Conservation (phyloP, 345 rosid genomes). For the Eucalyptus pauciflora region DNA sequence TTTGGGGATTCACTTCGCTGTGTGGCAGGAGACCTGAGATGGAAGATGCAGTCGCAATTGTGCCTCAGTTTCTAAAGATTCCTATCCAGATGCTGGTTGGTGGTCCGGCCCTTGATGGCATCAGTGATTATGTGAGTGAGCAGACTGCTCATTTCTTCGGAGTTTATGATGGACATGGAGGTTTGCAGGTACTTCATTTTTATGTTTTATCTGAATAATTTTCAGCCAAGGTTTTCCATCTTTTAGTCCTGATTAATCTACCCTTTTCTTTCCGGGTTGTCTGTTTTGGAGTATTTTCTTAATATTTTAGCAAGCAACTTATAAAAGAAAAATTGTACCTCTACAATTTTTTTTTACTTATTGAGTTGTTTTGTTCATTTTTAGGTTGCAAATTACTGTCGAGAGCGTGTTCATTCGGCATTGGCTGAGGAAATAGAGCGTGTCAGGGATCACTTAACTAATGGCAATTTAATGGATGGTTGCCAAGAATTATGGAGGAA, state of each 20-base stretch:
- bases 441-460: conserved; percentile 21
- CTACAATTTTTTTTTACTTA: not conserved
- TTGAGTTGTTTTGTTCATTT: not conserved
- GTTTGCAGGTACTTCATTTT: conserved; percentile 48
- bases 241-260: not conserved
- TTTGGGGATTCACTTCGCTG: conserved; percentile 75
- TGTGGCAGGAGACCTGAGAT: conserved; percentile 95
- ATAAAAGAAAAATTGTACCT: not conserved
- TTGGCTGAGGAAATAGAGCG: conserved; percentile 61
- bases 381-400: conserved; percentile 90
- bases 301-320: not conserved
- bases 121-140: conserved; percentile 29
- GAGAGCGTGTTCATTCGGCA: conserved; percentile 55
- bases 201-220: not conserved
- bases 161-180: conserved; percentile 99
- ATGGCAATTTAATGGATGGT: conserved; percentile 31
- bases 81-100: conserved; percentile 77
- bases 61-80: conserved; percentile 51
- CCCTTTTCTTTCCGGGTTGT: not conserved
- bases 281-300: not conserved
- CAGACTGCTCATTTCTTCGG: conserved; percentile 87
- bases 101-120: conserved; percentile 38
- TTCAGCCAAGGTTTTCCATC: not conserved
- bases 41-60: conserved; percentile 80
- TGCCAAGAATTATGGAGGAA: conserved; percentile 82